These are phyloP conservation scores for Ogataea pini DNA, from an alignment of 805 yeast species.

Conservation along the genomic window DNA sequence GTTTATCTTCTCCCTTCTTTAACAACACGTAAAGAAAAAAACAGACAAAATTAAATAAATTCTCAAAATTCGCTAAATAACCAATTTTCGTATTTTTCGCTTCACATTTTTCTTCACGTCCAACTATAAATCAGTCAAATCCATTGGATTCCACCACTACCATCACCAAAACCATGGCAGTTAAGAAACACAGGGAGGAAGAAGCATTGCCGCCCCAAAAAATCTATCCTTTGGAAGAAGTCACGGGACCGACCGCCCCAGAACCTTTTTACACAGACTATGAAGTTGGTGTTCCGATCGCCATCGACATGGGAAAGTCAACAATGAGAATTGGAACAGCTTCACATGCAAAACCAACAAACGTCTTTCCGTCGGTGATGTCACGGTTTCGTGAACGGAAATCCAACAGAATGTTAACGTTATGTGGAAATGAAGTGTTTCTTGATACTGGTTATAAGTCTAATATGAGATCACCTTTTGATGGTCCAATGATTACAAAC, in stretches of 20 bases:
- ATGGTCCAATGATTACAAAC: slow-evolving; percentile 81
- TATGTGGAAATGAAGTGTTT: slow-evolving; percentile 81
- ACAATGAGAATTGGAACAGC: slow-evolving; percentile 61
- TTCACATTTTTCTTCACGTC: background rate
- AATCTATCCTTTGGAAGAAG: slow-evolving; percentile 45
- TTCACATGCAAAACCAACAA: slow-evolving; percentile 47
- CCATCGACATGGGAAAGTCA: slow-evolving; percentile 81
- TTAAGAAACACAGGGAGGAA: slow-evolving; percentile 18
- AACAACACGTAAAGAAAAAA: background rate
- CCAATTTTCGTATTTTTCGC: background rate
- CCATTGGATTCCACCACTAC: no score
- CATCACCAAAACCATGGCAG: background rate
- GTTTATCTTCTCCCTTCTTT: background rate
- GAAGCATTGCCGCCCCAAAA: slow-evolving; percentile 43
- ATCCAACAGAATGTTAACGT: slow-evolving; percentile 56
- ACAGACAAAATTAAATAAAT: background rate
- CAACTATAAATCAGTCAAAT: background rate
- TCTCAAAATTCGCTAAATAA: background rate
- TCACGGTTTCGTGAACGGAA: slow-evolving; percentile 81
- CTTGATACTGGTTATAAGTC: slow-evolving; percentile 69
- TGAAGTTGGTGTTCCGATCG: slow-evolving; percentile 67
- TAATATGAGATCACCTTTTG: slow-evolving; percentile 77
- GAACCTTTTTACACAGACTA: slow-evolving; percentile 54
- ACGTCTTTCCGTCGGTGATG: slow-evolving; percentile 65
- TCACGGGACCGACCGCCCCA: slow-evolving; percentile 36